Evolutionary conservation across 2,329 filamentous ascomycete species (phyloP).

Genomic region (Phyllosticta capitalensis): DNA sequence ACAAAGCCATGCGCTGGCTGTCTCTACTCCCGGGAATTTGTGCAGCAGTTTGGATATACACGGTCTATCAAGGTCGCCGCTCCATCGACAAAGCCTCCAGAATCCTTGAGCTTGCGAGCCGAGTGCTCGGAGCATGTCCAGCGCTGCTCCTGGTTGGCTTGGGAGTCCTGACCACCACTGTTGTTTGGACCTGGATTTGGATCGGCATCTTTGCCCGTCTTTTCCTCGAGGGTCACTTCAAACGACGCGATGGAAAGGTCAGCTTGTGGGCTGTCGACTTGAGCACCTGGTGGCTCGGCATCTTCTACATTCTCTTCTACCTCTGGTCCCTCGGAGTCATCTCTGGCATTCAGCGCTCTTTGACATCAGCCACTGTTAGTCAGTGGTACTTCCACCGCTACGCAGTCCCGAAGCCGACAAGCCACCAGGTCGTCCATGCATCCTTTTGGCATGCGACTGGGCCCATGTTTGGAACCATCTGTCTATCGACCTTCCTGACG

Average conservation of each 20-base stretch:
- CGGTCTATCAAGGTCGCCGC: slow-evolving; percentile 69
- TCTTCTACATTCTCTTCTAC: slow-evolving; percentile 86
- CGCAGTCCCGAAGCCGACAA: slow-evolving; percentile 65
- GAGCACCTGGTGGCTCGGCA: slow-evolving; percentile 91
- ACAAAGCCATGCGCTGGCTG: slow-evolving; percentile 79
- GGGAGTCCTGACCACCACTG: slow-evolving; percentile 61
- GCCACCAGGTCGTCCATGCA: slow-evolving; percentile 70
- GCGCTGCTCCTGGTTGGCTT: slow-evolving; percentile 79
- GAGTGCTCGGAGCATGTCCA: slow-evolving; percentile 76
- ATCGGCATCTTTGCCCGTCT: slow-evolving; percentile 92
- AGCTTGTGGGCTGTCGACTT: slow-evolving; percentile 69
- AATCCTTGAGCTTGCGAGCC: slow-evolving; percentile 85
- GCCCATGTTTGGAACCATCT: slow-evolving; percentile 86
- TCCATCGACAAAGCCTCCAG: slow-evolving; percentile 74
- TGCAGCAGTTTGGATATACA: slow-evolving; percentile 71
- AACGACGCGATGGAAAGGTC: slow-evolving; percentile 35
- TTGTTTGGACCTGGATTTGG: slow-evolving; percentile 93
- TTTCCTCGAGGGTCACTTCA: slow-evolving; percentile 84
- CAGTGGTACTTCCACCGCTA: slow-evolving; percentile 99
- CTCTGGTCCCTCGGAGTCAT: slow-evolving; percentile 88
- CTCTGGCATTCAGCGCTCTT: slow-evolving; percentile 79
- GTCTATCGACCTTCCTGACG: slow-evolving; percentile 72
- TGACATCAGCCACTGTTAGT: slow-evolving; percentile 87
- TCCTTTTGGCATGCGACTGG: slow-evolving; percentile 73
- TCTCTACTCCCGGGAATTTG: slow-evolving; percentile 66